phyloP scores from a whole-genome alignment of 805 yeast genomes.

The Ogataea parapolymorpha region DNA sequence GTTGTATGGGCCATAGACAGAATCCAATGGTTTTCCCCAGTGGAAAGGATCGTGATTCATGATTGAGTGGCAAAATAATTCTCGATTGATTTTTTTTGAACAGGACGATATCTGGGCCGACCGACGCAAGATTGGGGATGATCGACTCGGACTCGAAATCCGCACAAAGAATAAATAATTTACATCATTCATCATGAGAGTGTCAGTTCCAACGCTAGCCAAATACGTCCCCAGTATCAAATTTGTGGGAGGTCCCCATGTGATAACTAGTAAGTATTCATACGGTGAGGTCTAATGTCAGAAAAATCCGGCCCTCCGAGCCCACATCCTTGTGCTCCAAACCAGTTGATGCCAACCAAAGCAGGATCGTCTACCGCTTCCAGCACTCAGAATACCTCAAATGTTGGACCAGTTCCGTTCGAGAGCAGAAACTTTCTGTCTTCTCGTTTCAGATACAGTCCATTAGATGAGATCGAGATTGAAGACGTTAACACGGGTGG shows the following conservation, averaged over 20 bases:
- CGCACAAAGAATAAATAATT: constrained; percentile 3
- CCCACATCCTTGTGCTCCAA: constrained; percentile 40
- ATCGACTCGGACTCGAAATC: constrained; percentile 16
- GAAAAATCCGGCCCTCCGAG: constrained; percentile 20
- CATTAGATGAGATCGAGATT: constrained; percentile 64
- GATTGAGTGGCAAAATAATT: constrained; percentile 11
- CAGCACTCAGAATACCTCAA: constrained; percentile 1
- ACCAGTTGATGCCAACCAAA: constrained; percentile 28
- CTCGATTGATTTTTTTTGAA: constrained; percentile 1
- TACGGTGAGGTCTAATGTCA: constrained; percentile 5
- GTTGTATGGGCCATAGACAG: constrained; percentile 78
- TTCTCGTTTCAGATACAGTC: constrained; percentile 63
- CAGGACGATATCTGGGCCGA: constrained; percentile 13
- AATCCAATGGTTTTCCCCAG: constrained; percentile 94
- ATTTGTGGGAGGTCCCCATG: constrained; percentile 81
- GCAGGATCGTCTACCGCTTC: constrained; percentile 5
- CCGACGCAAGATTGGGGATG: constrained; percentile 2
- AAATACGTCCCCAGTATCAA: constrained; percentile 69
- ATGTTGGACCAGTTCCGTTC: constrained; percentile 21
- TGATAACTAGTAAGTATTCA: constrained; percentile 41
- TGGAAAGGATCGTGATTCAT: constrained; percentile 95
- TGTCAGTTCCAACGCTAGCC: constrained; percentile 27
- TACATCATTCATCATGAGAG: constrained; percentile 29
- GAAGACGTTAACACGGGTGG: constrained; percentile 83
- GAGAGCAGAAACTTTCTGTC: constrained; percentile 67